phyloP scores from a whole-genome alignment of 345 rosid genomes.

The Noccaea bulbosa region DNA sequence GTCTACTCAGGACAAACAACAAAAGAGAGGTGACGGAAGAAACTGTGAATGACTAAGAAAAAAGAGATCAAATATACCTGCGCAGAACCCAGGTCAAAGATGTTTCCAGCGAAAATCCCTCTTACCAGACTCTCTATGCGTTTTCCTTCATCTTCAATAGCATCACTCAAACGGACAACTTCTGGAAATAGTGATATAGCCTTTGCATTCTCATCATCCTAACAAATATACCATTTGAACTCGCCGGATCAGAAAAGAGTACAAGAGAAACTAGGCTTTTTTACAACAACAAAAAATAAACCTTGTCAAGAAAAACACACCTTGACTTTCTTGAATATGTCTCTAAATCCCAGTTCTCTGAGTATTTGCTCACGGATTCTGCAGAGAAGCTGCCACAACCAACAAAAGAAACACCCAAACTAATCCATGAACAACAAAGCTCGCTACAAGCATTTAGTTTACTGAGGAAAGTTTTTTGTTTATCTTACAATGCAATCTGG shows the following conservation, averaged over 20 bases:
- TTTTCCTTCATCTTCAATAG: slow-evolving; percentile 66
- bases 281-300: neutral
- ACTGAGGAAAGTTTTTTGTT: neutral
- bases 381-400: slow-evolving; percentile 71
- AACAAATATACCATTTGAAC: neutral
- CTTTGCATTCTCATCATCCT: slow-evolving; percentile 99
- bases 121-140: slow-evolving; percentile 73
- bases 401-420: slow-evolving; percentile 14
- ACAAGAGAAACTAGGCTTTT: neutral
- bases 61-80: slow-evolving; percentile 56
- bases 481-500: slow-evolving; percentile 84
- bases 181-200: slow-evolving; percentile 84
- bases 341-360: slow-evolving; percentile 91
- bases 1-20: no score
- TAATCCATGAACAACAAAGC: slow-evolving; percentile 16
- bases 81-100: slow-evolving; percentile 97
- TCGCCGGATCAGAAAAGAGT: slow-evolving; percentile 14
- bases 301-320: slow-evolving; percentile 42
- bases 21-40: neutral
- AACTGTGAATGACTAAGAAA: neutral
- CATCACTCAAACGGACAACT: slow-evolving; percentile 75
- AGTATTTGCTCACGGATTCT: slow-evolving; percentile 85
- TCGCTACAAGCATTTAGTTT: slow-evolving; percentile 4
- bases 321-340: slow-evolving; percentile 98
- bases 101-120: slow-evolving; percentile 97